Evolutionary conservation across 768 basidiomycete genomes (phyloP), one percentile per base, ranked within the genome.

Genomic region (Gloeopeniophorella convolvens): DNA sequence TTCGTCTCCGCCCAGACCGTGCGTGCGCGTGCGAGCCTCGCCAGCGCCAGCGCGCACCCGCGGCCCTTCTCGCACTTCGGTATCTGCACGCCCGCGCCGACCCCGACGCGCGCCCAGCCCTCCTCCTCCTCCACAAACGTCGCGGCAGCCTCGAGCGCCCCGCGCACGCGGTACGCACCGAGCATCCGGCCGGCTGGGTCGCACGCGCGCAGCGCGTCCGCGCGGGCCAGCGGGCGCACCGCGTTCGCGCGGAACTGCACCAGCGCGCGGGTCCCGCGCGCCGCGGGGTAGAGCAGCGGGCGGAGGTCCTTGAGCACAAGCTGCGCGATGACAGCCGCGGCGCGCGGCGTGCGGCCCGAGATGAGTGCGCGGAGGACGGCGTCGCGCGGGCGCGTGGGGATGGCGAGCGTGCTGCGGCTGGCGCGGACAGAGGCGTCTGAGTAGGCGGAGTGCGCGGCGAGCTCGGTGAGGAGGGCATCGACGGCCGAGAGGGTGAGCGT

Each of bases 1-100:
- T 97, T 97, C 0, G 83, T 92, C 68, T 97, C 93, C 1, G 85
- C 88, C 79, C 86, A 94, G 8, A 92, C 71, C 23, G 63, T 65
- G 10, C 72, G 68, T 0, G 72, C 66, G 31, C 62, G 28, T 18
- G 48, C 31, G 50, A 86, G 68, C 46, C 69, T 64, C 35, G 68
- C 51, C 39, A 88, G 65, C 15, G 80, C 82, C 42, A 85, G 74
- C 10, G 67, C 56, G 36, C 80, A 78, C 3, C 78, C 72, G 43
- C 76, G 72, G 2, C 84, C 90, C 61, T 93, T 94, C 27, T 73
- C 69, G 20, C 88, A 88, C 66, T 90, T 93, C 0, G 93, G 92
- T 5, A 94, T 81, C 88, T 81, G 46, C 3, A 20, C 1, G 10
- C 5, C 30, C n/a, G n/a, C n/a, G n/a, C n/a, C n/a, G n/a, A n/a